Base-by-base conservation (phyloP, 2,329 filamentous ascomycete genomes). In the Paecilomyces formosus region DNA sequence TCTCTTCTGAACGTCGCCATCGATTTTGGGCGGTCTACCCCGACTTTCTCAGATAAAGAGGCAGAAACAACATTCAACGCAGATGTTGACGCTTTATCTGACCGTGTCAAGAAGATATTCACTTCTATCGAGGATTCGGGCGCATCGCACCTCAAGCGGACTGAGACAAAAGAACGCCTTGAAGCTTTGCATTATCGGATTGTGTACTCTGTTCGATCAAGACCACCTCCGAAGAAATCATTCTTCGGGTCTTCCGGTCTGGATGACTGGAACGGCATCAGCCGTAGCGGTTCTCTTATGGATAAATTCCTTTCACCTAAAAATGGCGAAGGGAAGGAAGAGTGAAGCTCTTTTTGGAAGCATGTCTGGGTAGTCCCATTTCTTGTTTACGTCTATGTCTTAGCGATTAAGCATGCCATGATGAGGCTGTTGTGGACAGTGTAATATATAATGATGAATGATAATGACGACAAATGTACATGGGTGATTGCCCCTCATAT, bases 151-250 rank as follows among this genome's bases (percentile, higher is more conserved):
- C 79, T 94, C 59, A 82, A 83, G 15, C 83, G 89, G 30, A 88
- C 89, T 30, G 86, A 95, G 67, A 85, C 89, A 12, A 96, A 96
- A 73, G 85, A 86, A 57, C 81, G 82, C 11, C 79, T 96, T 45
- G 88, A 95, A 66, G 82, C 86, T 58, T 76, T 96, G n/a, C 82
- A 87, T 59, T 85, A 89, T 66, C 84, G 92, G 57, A 78, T 97
- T 13, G 75, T 85, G 53, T 86, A 88, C 69, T 82, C 84, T 2
- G 86, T 93, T 54, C 81, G 91, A 54, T 89, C 88, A 11, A 83
- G 82, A 64, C 80, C 78, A 53, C 81, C 77, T 55, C 78, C 78
- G 11, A 84, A 81, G 66, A 78, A 77, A 59, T 81, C 66, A 1
- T 58, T 73, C 13, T 79, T 78, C 61, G 67, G 71, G 13, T 58